Evolutionary conservation across 345 rosid species (phyloP), one percentile per base, ranked within the genome.

Genomic region (Erysimum cheiranthoides): DNA sequence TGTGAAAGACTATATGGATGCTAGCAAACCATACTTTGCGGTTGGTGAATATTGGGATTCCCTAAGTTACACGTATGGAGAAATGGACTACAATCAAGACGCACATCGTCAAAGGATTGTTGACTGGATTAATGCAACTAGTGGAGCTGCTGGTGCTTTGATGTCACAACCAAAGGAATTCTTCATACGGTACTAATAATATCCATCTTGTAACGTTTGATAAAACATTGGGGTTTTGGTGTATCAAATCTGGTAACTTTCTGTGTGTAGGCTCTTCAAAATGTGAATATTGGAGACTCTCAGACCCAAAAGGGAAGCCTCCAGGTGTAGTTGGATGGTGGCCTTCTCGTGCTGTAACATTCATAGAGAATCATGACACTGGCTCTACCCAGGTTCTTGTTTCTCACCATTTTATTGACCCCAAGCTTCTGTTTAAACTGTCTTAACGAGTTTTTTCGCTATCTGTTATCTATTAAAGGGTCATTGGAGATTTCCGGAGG

Each of bases 11-110:
- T 94, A 94, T 76, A 47, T 94, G 83, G 96, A 90, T 78, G 85
- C 96, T 53, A 94, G 60, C 79, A 88, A 88, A 58, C 99, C 99
- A 4, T 85, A 80, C 76, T 94, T 94, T 77, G 91, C 91, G 38
- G 97, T 92, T 53, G 99, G 97, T 32, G 99, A 94, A 84, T 94
- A 85, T 68, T 94, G 97, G 97, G 99, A 94, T 87, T 94, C 99
- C 30, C 84, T 94, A 42, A 85, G 84, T 77, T 92, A 94, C 80
- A 89, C 91, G 2, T 94, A 89, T 59, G 90, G 90, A 53, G 97
- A 86, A 73, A 84, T 94, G 97, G 97, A 92, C 71, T 87, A 90
- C 88, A 84, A 89, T 73, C 98, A 94, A 87, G 98, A 94, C 73
- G 92, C 88, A 28, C 98, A 92, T 79, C 86, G 98, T 52, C 98